Base-by-base conservation (phyloP, 2,329 filamentous ascomycete genomes). In the Claviceps lovelessii region DNA sequence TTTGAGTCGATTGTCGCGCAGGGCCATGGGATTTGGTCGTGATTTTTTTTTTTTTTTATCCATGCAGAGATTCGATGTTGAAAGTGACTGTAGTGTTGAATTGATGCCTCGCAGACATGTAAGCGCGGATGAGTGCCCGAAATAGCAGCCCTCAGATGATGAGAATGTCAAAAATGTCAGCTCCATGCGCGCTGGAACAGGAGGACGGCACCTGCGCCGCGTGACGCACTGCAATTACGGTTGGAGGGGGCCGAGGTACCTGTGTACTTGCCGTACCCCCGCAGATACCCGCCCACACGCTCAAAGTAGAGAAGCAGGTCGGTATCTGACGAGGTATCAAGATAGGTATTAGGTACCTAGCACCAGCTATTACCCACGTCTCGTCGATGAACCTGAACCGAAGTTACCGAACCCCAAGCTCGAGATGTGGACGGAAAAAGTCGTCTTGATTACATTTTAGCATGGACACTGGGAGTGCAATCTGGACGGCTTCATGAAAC, bases 1-100 rank as follows among this genome's bases (percentile, higher is more conserved):
- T 71, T 37, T 13, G 63, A 52, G 35, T 37, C 31, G 31, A 31
- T 28, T 13, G 46, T 45, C 39, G 35, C n/a, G 28, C 7, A 37
- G 37, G 41, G 55, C 50, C 53, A 57, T 57, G 51, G 13, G 17
- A 13, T 47, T 31, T 23, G 11, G 23, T n/a, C 13, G 23, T 23
- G 23, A 23, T 23, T 23, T 23, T 23, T 23, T 23, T 23, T 23
- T 23, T 23, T 23, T 23, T 23, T 2, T n/a, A n/a, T n/a, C 23
- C 23, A 23, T 23, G 23, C 23, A 23, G 23, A 23, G 23, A 23
- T 3, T 23, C 23, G 23, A 23, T 23, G 41, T 23, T 44, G 2
- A 6, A n/a, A 23, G 41, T 15, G 37, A 39, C 37, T 17, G 37
- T 39, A 13, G 37, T 39, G 11, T 15, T 41, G 35, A 2, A 6